A percentile compares a stretch with the other conserved stretches of the same genome.
These are phyloP conservation scores for Podospora pseudoanserina DNA, from an alignment of 495 filamentous ascomycete species.

Conservation along the genomic window DNA sequence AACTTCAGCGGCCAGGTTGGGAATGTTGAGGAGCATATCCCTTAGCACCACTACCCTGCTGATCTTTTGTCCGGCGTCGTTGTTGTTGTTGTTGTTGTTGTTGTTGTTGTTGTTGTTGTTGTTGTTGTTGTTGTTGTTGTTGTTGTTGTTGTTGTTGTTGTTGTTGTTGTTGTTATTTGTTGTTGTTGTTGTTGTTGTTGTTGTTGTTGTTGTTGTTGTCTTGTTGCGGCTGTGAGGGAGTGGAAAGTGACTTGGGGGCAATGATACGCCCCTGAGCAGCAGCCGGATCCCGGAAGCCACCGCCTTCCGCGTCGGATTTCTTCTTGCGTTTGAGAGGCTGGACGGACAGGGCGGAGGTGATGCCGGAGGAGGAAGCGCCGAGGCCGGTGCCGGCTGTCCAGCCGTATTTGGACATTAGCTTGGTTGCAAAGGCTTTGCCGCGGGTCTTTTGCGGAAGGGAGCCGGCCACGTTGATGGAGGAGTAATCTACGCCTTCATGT, in stretches of 20 bases:
- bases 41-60: conserved; percentile 73
- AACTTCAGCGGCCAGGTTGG: conserved; percentile 59
- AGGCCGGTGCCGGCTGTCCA: conserved; percentile 86
- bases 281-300: conserved; percentile 65
- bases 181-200: conserved; percentile 26
- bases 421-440: conserved; percentile 65
- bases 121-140: conserved; percentile 13
- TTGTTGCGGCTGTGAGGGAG: neutral
- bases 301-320: conserved; percentile 71
- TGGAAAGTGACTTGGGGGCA: conserved; percentile 48
- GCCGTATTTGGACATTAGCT: conserved; percentile 86
- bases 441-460: conserved; percentile 69
- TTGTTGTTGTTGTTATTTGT: neutral
- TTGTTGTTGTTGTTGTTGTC: conserved; percentile 17
- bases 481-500: conserved; percentile 39
- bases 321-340: conserved; percentile 80
- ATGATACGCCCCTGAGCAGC: conserved; percentile 77
- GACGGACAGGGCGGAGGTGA: conserved; percentile 75
- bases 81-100: conserved; percentile 19
- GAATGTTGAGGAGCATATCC: conserved; percentile 79
- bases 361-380: conserved; percentile 74
- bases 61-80: conserved; percentile 53
- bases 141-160: conserved; percentile 30
- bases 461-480: conserved; percentile 28
- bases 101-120: conserved; percentile 28